These are phyloP conservation scores for Starmera amethionina DNA, from an alignment of 805 yeast species.

Conservation along the genomic window DNA sequence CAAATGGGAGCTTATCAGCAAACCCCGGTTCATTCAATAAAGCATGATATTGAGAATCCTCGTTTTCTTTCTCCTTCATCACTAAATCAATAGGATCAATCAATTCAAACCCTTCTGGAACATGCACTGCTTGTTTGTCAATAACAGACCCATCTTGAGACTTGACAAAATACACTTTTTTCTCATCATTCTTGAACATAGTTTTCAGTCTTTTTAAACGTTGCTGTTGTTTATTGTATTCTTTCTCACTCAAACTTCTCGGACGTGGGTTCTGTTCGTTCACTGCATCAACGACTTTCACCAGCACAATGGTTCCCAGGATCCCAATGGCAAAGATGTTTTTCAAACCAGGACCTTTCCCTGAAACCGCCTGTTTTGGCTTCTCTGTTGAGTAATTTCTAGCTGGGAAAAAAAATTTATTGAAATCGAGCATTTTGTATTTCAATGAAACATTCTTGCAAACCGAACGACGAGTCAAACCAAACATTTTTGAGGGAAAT, in stretches of 20 bases:
- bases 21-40: slow-evolving; percentile 32
- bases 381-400: not conserved
- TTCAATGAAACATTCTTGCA: too few species aligned
- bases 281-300: slow-evolving; percentile 26
- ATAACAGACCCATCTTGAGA: slow-evolving; percentile 11
- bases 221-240: slow-evolving; percentile 33
- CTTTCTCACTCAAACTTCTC: slow-evolving; percentile 23
- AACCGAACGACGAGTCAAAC: too few species aligned
- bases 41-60: slow-evolving; percentile 37
- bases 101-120: slow-evolving; percentile 18
- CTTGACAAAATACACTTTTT: slow-evolving; percentile 32
- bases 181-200: slow-evolving; percentile 29
- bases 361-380: slow-evolving; percentile 1
- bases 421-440: too few species aligned
- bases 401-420: too few species aligned
- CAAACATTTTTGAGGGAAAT: too few species aligned
- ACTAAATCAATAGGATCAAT: slow-evolving; percentile 45
- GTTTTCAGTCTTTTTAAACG: slow-evolving; percentile 42
- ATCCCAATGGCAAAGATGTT: slow-evolving; percentile 32
- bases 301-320: slow-evolving; percentile 34
- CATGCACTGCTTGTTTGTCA: slow-evolving; percentile 3
- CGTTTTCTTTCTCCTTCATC: slow-evolving; percentile 32
- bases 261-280: slow-evolving; percentile 23
- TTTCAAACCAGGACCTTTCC: slow-evolving; percentile 27
- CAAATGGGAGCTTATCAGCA: slow-evolving; percentile 21